Evolutionary conservation across 2,329 filamentous ascomycete species (phyloP).

Genomic region (Talaromyces sp.): DNA sequence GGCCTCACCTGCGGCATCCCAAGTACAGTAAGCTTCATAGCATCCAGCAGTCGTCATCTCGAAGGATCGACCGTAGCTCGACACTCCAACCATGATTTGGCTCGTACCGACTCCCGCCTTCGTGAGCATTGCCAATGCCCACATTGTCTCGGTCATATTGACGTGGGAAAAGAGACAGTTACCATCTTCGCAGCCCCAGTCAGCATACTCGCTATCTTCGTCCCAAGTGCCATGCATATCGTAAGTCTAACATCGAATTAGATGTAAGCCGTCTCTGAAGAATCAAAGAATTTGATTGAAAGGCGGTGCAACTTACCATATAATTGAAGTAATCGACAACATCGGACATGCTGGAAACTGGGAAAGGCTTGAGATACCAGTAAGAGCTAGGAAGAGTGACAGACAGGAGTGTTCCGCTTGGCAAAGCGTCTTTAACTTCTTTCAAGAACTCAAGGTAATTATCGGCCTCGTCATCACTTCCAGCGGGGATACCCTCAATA

Average conservation of each 20-base stretch:
- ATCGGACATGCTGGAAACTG: slow-evolving; percentile 29
- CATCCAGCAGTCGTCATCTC: neutral
- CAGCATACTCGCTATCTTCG: neutral
- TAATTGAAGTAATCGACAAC: slow-evolving; percentile 40
- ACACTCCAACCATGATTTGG: slow-evolving; percentile 1
- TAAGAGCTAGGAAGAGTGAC: slow-evolving; percentile 33
- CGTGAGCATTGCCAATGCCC: slow-evolving; percentile 26
- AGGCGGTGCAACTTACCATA: too few relatives aligned
- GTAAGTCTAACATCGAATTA: too few relatives aligned
- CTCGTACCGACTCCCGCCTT: neutral
- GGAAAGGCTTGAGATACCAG: slow-evolving; percentile 39
- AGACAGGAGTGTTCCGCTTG: slow-evolving; percentile 21
- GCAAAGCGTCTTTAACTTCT: slow-evolving; percentile 32
- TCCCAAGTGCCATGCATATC: slow-evolving; percentile 31
- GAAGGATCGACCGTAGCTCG: slow-evolving; percentile 7
- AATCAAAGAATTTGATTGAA: too few relatives aligned
- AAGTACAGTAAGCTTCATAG: neutral
- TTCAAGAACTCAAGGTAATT: slow-evolving; percentile 43
- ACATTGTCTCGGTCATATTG: slow-evolving; percentile 42
- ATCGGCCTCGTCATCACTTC: slow-evolving; percentile 34
- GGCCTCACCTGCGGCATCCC: neutral
- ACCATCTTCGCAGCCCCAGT: neutral
- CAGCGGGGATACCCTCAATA: slow-evolving; percentile 34
- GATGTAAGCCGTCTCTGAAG: too few relatives aligned
- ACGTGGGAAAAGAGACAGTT: slow-evolving; percentile 34